These are phyloP conservation scores for Gamarada debralockiae DNA, from an alignment of 495 filamentous ascomycete genomes.

Conservation along the genomic window DNA sequence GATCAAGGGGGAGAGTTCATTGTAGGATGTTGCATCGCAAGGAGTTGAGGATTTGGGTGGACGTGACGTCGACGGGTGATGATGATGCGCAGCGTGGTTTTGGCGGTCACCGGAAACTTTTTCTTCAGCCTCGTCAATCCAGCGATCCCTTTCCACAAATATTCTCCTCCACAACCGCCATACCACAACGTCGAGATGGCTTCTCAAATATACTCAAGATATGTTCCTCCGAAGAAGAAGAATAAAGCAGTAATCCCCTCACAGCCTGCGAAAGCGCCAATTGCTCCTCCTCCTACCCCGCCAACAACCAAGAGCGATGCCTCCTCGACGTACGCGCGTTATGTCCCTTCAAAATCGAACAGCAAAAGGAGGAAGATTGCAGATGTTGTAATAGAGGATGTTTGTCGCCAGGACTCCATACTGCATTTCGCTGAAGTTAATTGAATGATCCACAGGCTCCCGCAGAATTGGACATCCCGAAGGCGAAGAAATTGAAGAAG, in stretches of 20 bases:
- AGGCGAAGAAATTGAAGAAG: slow-evolving; percentile 12
- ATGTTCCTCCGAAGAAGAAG: slow-evolving; percentile 37
- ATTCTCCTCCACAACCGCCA: slow-evolving; percentile 10
- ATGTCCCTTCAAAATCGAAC: slow-evolving; percentile 34
- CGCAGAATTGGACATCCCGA: slow-evolving; percentile 11
- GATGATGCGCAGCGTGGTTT: not conserved
- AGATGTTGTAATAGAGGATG: too few species aligned
- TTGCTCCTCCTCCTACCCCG: slow-evolving; percentile 4
- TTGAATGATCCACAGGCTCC: too few species aligned
- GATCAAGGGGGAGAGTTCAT: not conserved
- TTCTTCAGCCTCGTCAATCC: not conserved
- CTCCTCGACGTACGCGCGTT: slow-evolving; percentile 37
- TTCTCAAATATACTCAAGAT: slow-evolving; percentile 44
- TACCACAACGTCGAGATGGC: slow-evolving; percentile 26
- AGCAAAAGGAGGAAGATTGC: too few species aligned
- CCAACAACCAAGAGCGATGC: slow-evolving; percentile 8
- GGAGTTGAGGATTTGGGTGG: too few species aligned
- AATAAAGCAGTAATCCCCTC: not conserved
- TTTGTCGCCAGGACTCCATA: too few species aligned
- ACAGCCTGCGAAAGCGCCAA: not conserved
- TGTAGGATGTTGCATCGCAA: not conserved
- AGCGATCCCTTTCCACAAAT: slow-evolving; percentile 1
- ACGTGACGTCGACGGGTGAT: too few species aligned
- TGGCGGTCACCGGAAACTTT: slow-evolving; percentile 24
- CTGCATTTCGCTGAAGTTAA: not conserved